Evolutionary conservation across 805 yeast genomes (phyloP).

Genomic region (Barnettozyma wickerhamii): DNA sequence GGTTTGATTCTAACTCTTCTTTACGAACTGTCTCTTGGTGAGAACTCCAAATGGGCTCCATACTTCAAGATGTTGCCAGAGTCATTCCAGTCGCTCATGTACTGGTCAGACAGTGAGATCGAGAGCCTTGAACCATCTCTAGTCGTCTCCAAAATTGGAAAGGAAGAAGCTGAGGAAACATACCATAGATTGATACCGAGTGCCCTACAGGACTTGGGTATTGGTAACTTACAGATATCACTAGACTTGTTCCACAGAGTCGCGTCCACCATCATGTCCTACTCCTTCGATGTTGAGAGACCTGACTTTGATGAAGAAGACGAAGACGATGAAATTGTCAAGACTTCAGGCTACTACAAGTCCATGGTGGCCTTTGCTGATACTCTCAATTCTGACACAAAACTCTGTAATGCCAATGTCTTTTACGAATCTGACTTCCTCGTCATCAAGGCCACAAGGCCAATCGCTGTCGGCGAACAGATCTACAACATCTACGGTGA

Average conservation of each 20-base stretch:
- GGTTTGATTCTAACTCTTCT: constrained; percentile 64
- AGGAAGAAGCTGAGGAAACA: constrained; percentile 57
- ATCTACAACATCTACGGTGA: constrained; percentile 88
- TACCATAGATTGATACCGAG: constrained; percentile 41
- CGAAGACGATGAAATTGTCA: constrained; percentile 35
- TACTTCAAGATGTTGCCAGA: constrained; percentile 73
- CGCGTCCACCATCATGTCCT: constrained; percentile 82
- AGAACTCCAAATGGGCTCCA: constrained; percentile 55
- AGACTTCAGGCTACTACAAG: constrained; percentile 46
- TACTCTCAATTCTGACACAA: constrained; percentile 81
- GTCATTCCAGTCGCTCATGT: constrained; percentile 64
- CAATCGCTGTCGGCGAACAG: constrained; percentile 64
- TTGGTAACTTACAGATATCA: constrained; percentile 36
- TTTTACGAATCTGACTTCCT: constrained; percentile 44
- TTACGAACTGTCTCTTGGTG: constrained; percentile 49
- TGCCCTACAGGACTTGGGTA: constrained; percentile 34
- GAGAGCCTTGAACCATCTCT: constrained; percentile 60
- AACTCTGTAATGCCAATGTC: constrained; percentile 68
- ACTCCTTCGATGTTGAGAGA: constrained; percentile 78
- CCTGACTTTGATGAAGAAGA: constrained; percentile 30
- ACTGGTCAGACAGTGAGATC: constrained; percentile 68
- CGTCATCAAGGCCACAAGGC: constrained; percentile 66
- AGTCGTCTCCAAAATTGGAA: constrained; percentile 68
- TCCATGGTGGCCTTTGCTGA: constrained; percentile 95
- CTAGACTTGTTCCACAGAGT: constrained; percentile 61